Conservation (phyloP, 176 grass and related monocot genomes). For the Bolboschoenus planiculmis region DNA sequence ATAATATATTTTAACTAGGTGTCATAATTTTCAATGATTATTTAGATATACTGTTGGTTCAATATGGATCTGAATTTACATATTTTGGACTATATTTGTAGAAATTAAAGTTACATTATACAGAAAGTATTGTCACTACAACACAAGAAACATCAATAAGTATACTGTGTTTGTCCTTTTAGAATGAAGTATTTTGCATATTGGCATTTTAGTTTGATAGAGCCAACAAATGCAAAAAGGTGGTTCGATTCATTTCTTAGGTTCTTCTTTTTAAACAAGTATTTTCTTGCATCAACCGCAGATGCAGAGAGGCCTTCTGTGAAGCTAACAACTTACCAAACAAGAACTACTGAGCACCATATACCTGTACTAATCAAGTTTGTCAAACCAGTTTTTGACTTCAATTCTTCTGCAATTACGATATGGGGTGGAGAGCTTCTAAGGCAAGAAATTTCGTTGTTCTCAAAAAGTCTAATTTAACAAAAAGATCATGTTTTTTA, state of each 20-base stretch:
- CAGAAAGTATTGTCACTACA: neutral
- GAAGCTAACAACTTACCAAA: constrained; percentile 49
- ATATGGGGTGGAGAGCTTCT: constrained; percentile 53
- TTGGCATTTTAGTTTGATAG: neutral
- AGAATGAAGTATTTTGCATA: neutral
- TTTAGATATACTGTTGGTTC: neutral
- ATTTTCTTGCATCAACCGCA: constrained; percentile 20
- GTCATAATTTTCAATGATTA: neutral
- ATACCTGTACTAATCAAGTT: constrained; percentile 77
- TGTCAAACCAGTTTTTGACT: constrained; percentile 81
- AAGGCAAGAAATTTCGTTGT: constrained; percentile 42
- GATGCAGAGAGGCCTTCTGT: constrained; percentile 66
- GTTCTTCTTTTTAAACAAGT: neutral
- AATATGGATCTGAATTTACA: neutral
- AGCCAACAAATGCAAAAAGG: neutral
- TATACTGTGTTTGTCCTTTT: neutral
- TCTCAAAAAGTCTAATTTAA: neutral
- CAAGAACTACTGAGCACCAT: constrained; percentile 50
- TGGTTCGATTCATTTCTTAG: neutral
- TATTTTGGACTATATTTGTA: neutral
- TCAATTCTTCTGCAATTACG: constrained; percentile 62
- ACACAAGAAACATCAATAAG: neutral
- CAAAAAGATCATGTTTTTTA: neutral
- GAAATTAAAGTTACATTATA: neutral
- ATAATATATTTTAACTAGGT: neutral